Evolutionary conservation across 2,329 filamentous ascomycete genomes (phyloP), one percentile per base, ranked within the genome.

Genomic region (Malbranchea zuffiana): DNA sequence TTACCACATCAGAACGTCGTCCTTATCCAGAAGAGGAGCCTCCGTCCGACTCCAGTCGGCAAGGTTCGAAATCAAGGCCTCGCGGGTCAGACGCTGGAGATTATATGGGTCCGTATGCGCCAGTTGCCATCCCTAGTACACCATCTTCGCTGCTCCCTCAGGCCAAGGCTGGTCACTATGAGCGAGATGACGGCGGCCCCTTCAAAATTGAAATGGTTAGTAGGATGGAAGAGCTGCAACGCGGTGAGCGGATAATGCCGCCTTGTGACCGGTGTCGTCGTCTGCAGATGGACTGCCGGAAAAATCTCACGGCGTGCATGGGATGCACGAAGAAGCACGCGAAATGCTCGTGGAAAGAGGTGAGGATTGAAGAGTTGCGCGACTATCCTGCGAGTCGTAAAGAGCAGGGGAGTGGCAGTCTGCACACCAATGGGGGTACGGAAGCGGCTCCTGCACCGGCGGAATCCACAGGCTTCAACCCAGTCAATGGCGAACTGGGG

Each of bases 321-420:
- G 84, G 83, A 15, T 93, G 85, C 57, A 92, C 85, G 0, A 87
- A 83, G 56, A 92, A 92, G 55, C 85, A 93, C 54, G 83, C 83
- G 13, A 87, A 86, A 50, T 93, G 85, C 56, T 78, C 77, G 10
- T 93, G 85, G 85, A 82, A 78, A 47, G 76, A 81, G 29, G 74
- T 90, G n/a, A 77, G 75, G 11, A 75, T 83, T 20, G 78, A 80
- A 3, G 86, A 93, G 49, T 45, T 75, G 7, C 54, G 51, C 11
- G 52, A 56, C 8, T 39, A 41, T 25, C 38, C 41, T 10, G n/a
- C n/a, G n/a, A n/a, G n/a, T n/a, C 41, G 24, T 11, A 27, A 29
- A 35, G 29, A 33, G 25, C 18, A 42, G 19, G 15, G 35, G 24
- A 18, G n/a, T n/a, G 4, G 41, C 6, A 25, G 44, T n/a, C 29